Evolutionary conservation across 2,329 filamentous ascomycete genomes (phyloP).

Genomic region (Biscogniauxia marginata): DNA sequence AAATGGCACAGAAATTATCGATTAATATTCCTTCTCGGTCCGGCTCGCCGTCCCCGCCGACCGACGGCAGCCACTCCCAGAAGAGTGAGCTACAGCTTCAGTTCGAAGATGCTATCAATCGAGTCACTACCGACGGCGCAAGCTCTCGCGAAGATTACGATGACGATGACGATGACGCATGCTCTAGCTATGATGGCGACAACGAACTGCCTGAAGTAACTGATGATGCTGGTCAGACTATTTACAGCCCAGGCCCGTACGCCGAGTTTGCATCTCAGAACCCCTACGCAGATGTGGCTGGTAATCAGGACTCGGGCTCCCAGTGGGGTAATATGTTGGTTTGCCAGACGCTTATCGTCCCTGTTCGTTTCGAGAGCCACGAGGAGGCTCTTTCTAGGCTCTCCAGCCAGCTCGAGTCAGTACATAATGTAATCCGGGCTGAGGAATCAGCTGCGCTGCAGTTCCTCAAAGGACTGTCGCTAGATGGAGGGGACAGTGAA

Average conservation of each 20-base stretch:
- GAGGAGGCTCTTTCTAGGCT: conserved; percentile 1
- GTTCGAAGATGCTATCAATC: background rate
- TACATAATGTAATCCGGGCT: conserved; percentile 1
- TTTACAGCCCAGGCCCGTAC: conserved; percentile 12
- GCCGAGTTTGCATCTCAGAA: conserved; percentile 10
- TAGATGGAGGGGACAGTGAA: background rate
- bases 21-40: background rate
- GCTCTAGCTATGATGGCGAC: conserved; percentile 10
- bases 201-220: background rate
- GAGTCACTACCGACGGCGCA: background rate
- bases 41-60: background rate
- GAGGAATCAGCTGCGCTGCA: conserved; percentile 4
- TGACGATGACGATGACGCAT: conserved; percentile 2
- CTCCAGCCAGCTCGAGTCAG: background rate
- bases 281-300: conserved; percentile 5
- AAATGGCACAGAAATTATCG: background rate
- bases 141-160: background rate
- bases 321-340: background rate
- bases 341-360: background rate
- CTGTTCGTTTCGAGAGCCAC: conserved; percentile 1
- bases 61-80: background rate
- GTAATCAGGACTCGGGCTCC: background rate
- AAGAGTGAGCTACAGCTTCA: background rate
- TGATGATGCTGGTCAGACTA: too few relatives aligned
- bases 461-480: background rate